phyloP scores from a whole-genome alignment of 352 stramenopile genomes.

The Phytophthora aleatoria region DNA sequence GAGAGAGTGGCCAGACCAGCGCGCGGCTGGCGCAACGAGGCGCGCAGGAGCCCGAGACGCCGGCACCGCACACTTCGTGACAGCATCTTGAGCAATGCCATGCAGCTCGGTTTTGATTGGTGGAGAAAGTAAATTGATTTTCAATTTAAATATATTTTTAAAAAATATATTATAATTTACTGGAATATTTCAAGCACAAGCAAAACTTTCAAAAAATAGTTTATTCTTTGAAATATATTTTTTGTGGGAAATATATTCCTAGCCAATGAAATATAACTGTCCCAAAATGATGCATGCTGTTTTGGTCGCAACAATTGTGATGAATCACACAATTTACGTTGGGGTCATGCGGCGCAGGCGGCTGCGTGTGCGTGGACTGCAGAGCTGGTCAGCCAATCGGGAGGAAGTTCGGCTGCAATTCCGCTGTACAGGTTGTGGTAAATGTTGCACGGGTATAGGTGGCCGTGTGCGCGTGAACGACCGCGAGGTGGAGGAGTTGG shows the following conservation, averaged over 20 bases:
- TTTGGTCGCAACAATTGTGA: neutral
- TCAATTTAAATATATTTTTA: no score
- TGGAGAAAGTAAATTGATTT: neutral
- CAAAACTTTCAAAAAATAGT: no score
- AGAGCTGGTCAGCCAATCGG: constrained; percentile 39
- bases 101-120: constrained; percentile 4
- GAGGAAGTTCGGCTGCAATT: constrained; percentile 59
- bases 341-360: no score
- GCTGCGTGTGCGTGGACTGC: constrained; percentile 24
- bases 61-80: constrained; percentile 19
- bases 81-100: constrained; percentile 21
- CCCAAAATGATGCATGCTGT: no score
- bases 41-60: constrained; percentile 6
- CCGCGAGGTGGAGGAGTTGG: constrained; percentile 57
- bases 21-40: constrained; percentile 16
- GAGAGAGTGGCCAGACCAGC: constrained; percentile 34
- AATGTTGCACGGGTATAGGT: constrained; percentile 76
- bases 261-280: neutral
- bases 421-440: constrained; percentile 75
- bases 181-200: no score
- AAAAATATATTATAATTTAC: no score
- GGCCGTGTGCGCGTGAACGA: constrained; percentile 74
- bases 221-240: no score
- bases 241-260: no score
- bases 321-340: no score